Conservation (phyloP, 1,284 basidiomycete species). For the Ceratobasidium sp. region DNA sequence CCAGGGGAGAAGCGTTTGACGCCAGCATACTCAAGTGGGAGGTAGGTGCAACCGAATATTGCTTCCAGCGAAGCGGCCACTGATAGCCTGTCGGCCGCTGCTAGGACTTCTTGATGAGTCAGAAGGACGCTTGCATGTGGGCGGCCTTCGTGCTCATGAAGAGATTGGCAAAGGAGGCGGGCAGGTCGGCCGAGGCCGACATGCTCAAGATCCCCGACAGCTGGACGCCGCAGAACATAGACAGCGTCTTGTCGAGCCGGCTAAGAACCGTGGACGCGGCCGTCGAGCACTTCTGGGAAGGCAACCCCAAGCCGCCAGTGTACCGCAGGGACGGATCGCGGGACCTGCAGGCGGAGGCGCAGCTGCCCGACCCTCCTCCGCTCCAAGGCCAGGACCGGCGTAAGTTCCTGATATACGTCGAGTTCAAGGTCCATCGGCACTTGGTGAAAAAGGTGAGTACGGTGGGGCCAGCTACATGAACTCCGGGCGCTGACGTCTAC, state of each 20-base stretch:
- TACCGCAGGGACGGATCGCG: background rate
- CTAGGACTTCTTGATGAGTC: background rate
- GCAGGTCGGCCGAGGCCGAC: background rate
- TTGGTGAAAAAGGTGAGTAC: constrained; percentile 11
- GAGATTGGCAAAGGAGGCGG: background rate
- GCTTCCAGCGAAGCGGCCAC: background rate
- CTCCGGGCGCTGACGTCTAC: background rate
- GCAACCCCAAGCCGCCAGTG: constrained; percentile 3
- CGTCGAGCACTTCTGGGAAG: constrained; percentile 15
- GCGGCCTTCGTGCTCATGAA: background rate
- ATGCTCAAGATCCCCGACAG: background rate
- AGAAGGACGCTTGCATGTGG: background rate
- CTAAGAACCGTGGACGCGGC: background rate
- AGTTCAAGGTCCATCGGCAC: background rate
- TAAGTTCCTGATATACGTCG: constrained; percentile 33
- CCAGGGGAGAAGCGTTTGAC: background rate
- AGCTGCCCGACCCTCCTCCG: background rate
- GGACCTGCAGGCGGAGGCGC: background rate
- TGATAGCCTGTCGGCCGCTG: background rate
- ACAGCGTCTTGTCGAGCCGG: background rate
- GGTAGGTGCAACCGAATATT: background rate
- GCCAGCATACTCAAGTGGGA: constrained; percentile 5
- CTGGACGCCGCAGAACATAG: background rate
- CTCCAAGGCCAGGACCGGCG: background rate
- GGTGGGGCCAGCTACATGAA: background rate